Evolutionary conservation across 345 rosid genomes (phyloP), one percentile per base, ranked within the genome.

Genomic region (Populus euphratica): DNA sequence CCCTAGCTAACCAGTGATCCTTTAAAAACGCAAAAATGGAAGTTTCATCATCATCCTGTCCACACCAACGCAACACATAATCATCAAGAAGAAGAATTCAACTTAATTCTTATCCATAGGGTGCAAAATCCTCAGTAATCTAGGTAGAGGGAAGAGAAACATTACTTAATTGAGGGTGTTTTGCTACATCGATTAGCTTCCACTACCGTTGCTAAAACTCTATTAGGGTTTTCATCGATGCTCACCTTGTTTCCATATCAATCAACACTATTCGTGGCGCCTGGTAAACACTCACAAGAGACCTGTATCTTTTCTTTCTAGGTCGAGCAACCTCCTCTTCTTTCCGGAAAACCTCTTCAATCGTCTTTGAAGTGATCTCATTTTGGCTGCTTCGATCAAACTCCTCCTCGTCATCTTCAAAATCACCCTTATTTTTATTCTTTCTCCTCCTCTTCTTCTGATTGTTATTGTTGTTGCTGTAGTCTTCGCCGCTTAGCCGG

Each of bases 401-500:
- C 29, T 78, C 71, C n/a, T 35, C 31, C 21, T 56, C 70, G 4
- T 47, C 69, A 8, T 36, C 75, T 13, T 62, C 56, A 13, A 16
- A 38, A 4, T 11, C 12, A 10, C 72, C 17, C 29, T 64, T 36
- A 18, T 31, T 31, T 18, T 41, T 50, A 29, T 25, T 64, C 23
- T 56, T 68, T 8, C 36, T 50, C 70, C 35, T 68, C 77, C 12
- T 36, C 27, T 27, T 41, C 10, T 50, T 27, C 16, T 18, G 36
- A 6, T 0, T 12, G 18, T 9, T 20, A 11, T 20, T 43, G 71
- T n/a, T 70, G 41, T 8, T 73, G 68, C 56, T 56, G 68, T 68
- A 59, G 70, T 87, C 86, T 41, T 85, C 90, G 41, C 83, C 87
- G 81, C 88, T 88, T 2, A 85, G 72, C 62, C 79, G 86, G 80